A percentile compares a stretch with the other conserved stretches of the same genome.
Conservation (phyloP, 2,329 filamentous ascomycete genomes). For the Talaromyces marneffei region DNA sequence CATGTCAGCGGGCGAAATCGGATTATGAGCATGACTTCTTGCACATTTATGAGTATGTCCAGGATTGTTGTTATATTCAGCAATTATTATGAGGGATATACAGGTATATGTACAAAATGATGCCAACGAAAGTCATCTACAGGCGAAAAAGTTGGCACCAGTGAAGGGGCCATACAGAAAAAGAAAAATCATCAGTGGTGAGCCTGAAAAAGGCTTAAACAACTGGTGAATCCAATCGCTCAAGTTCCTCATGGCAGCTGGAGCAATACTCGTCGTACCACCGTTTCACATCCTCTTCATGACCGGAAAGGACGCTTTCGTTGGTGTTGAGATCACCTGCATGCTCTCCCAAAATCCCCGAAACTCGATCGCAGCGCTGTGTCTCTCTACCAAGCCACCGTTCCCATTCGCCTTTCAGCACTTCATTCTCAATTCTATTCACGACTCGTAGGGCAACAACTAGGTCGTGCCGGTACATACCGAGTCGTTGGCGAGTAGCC, state of each 20-base stretch:
- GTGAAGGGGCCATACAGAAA: constrained; percentile 14
- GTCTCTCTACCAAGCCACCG: constrained; percentile 82
- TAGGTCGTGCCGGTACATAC: constrained; percentile 79
- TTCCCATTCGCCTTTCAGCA: constrained; percentile 84
- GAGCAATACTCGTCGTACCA: constrained; percentile 60
- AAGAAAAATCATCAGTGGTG: constrained; percentile 7
- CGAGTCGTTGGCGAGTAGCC: constrained; percentile 75
- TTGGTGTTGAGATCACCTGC: constrained; percentile 22
- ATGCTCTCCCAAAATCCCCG: constrained; percentile 37
- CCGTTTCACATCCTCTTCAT: constrained; percentile 43
- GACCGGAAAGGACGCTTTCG: constrained; percentile 29
- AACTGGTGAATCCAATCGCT: constrained; percentile 20
- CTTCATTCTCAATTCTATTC: constrained; percentile 81
- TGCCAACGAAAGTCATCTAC: neutral
- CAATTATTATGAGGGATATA: neutral
- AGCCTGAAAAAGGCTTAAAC: neutral
- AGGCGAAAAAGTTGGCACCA: neutral
- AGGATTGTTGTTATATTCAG: neutral
- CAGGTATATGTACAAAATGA: constrained; percentile 5
- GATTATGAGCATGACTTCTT: neutral
- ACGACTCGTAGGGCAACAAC: constrained; percentile 85
- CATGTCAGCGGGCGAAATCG: neutral
- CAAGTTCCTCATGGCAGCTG: constrained; percentile 50
- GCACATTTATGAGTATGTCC: neutral
- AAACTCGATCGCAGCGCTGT: constrained; percentile 62